Evolutionary conservation across 495 filamentous ascomycete genomes (phyloP), one percentile per base, ranked within the genome.

Genomic region (Xylaria telfairii): DNA sequence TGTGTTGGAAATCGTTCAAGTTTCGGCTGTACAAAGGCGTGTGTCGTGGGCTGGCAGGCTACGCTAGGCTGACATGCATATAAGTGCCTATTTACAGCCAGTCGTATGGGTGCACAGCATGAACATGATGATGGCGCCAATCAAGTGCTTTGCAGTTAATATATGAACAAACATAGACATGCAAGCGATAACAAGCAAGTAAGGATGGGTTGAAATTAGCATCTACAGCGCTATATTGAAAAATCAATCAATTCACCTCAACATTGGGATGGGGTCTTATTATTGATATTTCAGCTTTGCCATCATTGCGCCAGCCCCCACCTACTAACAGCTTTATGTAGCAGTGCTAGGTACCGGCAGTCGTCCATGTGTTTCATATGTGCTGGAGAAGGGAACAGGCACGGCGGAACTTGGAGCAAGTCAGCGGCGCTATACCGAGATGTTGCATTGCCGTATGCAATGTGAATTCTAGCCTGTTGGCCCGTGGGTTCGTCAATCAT

Each of bases 391-490:
- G n/a, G n/a, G 54, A 57, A 57, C 26, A 13, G 30, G 4, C 12
- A 57, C 4, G 7, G 21, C 6, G 28, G 21, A 57, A n/a, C n/a
- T n/a, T n/a, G n/a, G n/a, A 34, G 54, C 30, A 59, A 37, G 28
- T 57, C 32, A 34, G 54, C 54, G 28, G 49, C 54, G 54, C 54
- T n/a, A 57, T 57, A 34, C 53, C 53, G 26, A 57, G 28, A 34
- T 57, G 30, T 57, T 57, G 15, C 54, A 57, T 57, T 13, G 54
- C 15, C 15, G 54, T 10, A 59, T 59, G 56, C 32, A 12, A 34
- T 59, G 32, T 37, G 56, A 59, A 37, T 37, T 37, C n/a, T 4
- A 28, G n/a, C n/a, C n/a, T n/a, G n/a, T n/a, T n/a, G 54, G 54
- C 30, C 7, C 34, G 54, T 34, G 54, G 28, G 4, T 34, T 10